These are phyloP conservation scores for Martiniozyma abietophila DNA, from an alignment of 805 yeast species.

Conservation along the genomic window DNA sequence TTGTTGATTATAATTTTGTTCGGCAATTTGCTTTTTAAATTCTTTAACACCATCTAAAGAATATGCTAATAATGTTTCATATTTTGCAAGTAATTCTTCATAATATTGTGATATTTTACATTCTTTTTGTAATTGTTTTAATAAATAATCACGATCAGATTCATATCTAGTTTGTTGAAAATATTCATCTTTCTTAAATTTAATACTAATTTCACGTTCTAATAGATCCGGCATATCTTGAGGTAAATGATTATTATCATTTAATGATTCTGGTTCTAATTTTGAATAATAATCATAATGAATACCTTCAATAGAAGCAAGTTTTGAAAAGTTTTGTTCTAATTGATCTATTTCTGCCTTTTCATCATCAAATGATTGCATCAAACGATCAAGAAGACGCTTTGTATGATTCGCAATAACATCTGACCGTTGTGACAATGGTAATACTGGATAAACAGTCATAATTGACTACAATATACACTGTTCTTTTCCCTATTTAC, in stretches of 20 bases:
- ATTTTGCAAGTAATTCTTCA: slow-evolving; percentile 9
- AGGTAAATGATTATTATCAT: no score
- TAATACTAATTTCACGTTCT: no score
- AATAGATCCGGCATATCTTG: no score
- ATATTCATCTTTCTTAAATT: no score
- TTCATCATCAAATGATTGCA: slow-evolving; percentile 24
- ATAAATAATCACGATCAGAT: slow-evolving; percentile 1
- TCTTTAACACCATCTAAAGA: no score
- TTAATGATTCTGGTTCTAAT: not conserved
- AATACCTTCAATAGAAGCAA: slow-evolving; percentile 3
- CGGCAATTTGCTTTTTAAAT: no score
- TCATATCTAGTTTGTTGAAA: slow-evolving; percentile 4
- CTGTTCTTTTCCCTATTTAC: no score
- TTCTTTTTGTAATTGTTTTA: slow-evolving; percentile 8
- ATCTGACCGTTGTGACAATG: slow-evolving; percentile 1
- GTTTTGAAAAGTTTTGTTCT: slow-evolving; percentile 1
- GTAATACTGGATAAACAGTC: slow-evolving; percentile 5
- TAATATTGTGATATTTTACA: slow-evolving; percentile 8
- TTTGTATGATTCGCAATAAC: slow-evolving; percentile 10
- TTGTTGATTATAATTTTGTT: no score
- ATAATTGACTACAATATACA: no score
- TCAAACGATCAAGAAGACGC: slow-evolving; percentile 20
- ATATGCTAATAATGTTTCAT: slow-evolving; percentile 13
- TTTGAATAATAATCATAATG: not conserved
- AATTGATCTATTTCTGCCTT: slow-evolving; percentile 17